phyloP scores from a whole-genome alignment of 2,329 filamentous ascomycete genomes.

The Incumbomyces lentus region DNA sequence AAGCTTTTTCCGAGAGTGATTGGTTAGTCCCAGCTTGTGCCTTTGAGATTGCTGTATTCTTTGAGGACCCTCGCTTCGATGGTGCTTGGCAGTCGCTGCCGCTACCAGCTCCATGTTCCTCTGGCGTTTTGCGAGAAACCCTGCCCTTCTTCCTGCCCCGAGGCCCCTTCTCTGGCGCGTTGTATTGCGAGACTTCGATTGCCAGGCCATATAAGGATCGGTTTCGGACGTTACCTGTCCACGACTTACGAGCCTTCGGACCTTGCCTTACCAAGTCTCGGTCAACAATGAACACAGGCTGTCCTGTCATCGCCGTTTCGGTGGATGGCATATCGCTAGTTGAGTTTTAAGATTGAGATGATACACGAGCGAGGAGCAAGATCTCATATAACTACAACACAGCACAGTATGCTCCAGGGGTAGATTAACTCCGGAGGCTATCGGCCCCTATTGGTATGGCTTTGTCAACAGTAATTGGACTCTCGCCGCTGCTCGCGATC shows the following conservation, averaged over 20 bases:
- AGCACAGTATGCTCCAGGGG: too few species aligned
- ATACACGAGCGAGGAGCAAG: not conserved
- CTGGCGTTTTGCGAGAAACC: not conserved
- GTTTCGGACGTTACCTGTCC: not conserved
- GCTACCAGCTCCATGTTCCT: constrained; percentile 1
- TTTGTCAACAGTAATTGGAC: too few species aligned
- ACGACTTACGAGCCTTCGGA: constrained; percentile 5
- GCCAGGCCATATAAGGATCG: constrained; percentile 10
- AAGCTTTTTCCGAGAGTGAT: too few species aligned
- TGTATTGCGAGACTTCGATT: constrained; percentile 9
- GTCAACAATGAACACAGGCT: constrained; percentile 17
- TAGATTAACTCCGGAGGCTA: too few species aligned
- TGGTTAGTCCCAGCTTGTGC: too few species aligned
- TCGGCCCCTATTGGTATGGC: too few species aligned
- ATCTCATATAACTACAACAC: not conserved
- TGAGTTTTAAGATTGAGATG: not conserved
- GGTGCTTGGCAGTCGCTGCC: not conserved
- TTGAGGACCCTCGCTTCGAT: not conserved
- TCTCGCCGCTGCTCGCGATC: too few species aligned
- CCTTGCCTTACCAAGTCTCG: constrained; percentile 14
- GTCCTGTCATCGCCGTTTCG: not conserved
- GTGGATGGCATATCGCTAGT: not conserved
- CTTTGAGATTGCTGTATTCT: too few species aligned
- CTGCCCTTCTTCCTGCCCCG: not conserved
- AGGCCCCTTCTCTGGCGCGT: not conserved